Base-by-base conservation (phyloP, 768 basidiomycete species). In the Leccinum incarnatum region DNA sequence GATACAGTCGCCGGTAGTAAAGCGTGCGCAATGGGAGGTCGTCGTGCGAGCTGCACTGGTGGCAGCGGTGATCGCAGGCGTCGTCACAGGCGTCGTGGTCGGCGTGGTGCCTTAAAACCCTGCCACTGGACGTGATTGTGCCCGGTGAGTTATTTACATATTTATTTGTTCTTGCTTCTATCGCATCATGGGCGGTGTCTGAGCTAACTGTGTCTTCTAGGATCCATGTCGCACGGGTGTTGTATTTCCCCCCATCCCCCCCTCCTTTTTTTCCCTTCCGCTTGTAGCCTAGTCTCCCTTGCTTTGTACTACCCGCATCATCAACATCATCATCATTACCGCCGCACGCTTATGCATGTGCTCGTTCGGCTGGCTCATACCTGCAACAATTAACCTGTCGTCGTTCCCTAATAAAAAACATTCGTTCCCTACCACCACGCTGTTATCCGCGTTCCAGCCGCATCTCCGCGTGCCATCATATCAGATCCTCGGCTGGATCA, bases 1-100 rank as follows among this genome's bases (percentile, higher is more conserved):
- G 42, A 77, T 93, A 21, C 77, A 88, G 52, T 88, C 81, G 59
- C 85, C 88, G 15, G 78, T 87, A 56, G 83, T 92, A 53, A 79
- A 83, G 53, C 80, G 91, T n/a, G 89, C 84, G 3, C 91, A 93
- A 65, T 93, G 91, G 91, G 89, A 92, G 72, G 87, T 93, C 29
- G 88, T 92, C 30, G 75, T 88, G 27, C 77, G 88, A 37, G 86
- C 86, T 2, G 78, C 76, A 47, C 29, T 75, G 0, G 63, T 84
- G 10, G 83, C 83, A 0, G 72, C 83, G 23, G 27, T 86, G 14
- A 55, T 76, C 1, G 69, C 74, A 17, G 60, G 69, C 2, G 63
- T 55, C 12, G 36, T 81, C 56, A 56, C 72, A 2, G 78, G 75
- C 0, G 61, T 76, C 0, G 58, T 75, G n/a, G 49, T 63, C 4